Conservation (phyloP, 108 stramenopile genomes). For the Skeletonema costatum region DNA sequence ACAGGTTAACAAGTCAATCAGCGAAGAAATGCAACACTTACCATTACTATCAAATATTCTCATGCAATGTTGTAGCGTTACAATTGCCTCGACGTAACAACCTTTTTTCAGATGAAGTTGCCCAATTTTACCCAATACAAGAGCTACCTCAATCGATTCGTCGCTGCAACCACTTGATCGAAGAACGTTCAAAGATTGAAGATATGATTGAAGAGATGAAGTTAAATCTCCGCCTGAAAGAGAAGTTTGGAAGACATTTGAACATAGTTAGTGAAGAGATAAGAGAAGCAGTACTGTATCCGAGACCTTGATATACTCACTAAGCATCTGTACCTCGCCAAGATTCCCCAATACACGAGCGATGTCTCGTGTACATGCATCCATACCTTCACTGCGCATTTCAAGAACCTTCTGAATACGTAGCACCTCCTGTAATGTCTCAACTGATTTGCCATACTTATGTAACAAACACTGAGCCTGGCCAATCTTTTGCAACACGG, state of each 20-base stretch:
- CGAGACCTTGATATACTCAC: background rate
- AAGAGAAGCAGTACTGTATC: background rate
- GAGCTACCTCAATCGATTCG: slow-evolving; percentile 38
- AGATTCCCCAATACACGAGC: slow-evolving; percentile 48
- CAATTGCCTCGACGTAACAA: slow-evolving; percentile 40
- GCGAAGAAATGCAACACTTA: background rate
- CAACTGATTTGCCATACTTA: slow-evolving; percentile 48
- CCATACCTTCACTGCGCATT: slow-evolving; percentile 17
- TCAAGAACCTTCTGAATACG: slow-evolving; percentile 37
- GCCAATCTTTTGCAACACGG: slow-evolving; percentile 39
- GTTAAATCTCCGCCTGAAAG: slow-evolving; percentile 40
- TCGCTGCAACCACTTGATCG: background rate
- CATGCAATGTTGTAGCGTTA: slow-evolving; percentile 43
- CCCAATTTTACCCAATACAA: slow-evolving; percentile 42
- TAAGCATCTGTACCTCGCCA: slow-evolving; percentile 43
- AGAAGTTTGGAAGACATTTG: background rate
- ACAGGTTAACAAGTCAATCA: slow-evolving; percentile 1
- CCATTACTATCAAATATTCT: slow-evolving; percentile 40
- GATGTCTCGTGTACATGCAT: slow-evolving; percentile 18
- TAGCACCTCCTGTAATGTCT: slow-evolving; percentile 41
- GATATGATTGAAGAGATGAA: slow-evolving; percentile 27
- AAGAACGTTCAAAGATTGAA: slow-evolving; percentile 36
- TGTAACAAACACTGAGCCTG: slow-evolving; percentile 47
- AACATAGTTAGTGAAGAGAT: background rate
- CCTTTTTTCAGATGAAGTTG: slow-evolving; percentile 39